A percentile compares a stretch with the other conserved stretches of the same genome.
These are phyloP conservation scores for Seiridium unicorne DNA, from an alignment of 2,329 filamentous ascomycete genomes.

Conservation along the genomic window DNA sequence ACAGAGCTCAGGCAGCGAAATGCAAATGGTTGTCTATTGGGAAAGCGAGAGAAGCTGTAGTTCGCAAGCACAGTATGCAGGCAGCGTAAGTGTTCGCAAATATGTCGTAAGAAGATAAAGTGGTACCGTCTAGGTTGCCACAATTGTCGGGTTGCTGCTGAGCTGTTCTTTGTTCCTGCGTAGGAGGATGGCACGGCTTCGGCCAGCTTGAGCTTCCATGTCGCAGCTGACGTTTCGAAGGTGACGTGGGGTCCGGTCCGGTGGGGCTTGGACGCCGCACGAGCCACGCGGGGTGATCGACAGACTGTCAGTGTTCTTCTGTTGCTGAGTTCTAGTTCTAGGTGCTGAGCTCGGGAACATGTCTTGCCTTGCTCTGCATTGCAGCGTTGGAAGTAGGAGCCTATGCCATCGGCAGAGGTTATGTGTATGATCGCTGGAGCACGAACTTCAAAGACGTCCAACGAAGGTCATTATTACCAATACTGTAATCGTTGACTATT, in stretches of 20 bases:
- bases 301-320: no score
- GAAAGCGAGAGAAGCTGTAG: not conserved
- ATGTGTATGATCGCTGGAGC: no score
- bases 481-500: no score
- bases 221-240: slow-evolving; percentile 10
- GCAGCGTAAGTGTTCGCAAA: not conserved
- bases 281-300: no score
- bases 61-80: not conserved
- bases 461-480: no score
- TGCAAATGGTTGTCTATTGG: not conserved
- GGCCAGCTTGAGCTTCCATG: not conserved
- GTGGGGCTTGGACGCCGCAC: no score
- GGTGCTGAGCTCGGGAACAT: no score
- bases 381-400: no score
- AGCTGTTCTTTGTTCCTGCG: slow-evolving; percentile 3
- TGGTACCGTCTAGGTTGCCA: not conserved
- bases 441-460: no score
- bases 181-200: not conserved
- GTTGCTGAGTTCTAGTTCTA: no score
- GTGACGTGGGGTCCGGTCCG: not conserved
- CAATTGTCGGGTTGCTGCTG: not conserved
- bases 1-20: not conserved
- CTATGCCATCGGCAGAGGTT: no score
- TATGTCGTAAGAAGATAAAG: not conserved
- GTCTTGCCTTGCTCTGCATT: no score